Conservation (phyloP, 352 stramenopile species). For the Pythium brachiatum region DNA sequence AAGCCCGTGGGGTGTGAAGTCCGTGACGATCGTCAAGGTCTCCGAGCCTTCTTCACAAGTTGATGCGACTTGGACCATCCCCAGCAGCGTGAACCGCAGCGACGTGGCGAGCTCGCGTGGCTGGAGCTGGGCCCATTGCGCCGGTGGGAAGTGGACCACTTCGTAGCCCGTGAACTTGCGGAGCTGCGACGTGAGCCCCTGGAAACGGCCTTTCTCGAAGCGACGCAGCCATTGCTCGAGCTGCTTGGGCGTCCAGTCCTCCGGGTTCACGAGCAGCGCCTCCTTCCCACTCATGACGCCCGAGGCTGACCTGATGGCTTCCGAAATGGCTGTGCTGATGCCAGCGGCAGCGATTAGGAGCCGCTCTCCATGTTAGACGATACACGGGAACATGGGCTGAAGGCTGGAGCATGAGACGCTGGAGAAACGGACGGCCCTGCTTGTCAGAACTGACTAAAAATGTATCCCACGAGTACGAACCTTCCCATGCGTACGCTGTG, state of each 20-base stretch:
- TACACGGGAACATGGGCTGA: background rate
- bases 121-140: conserved; percentile 50
- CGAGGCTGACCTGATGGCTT: background rate
- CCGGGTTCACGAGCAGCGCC: conserved; percentile 63
- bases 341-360: background rate
- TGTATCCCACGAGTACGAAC: background rate
- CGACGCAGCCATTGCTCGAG: conserved; percentile 38
- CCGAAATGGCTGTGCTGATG: conserved; percentile 17
- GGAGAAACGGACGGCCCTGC: background rate
- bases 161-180: conserved; percentile 62
- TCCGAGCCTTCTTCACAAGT: conserved; percentile 35
- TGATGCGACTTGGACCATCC: conserved; percentile 73
- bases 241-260: conserved; percentile 77
- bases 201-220: conserved; percentile 74
- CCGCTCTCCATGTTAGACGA: background rate
- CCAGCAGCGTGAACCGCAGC: conserved; percentile 78
- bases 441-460: background rate
- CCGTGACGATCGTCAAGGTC: conserved; percentile 56
- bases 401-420: background rate
- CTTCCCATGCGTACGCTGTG: background rate
- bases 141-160: conserved; percentile 57
- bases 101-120: conserved; percentile 62
- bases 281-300: conserved; percentile 36
- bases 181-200: conserved; percentile 46
- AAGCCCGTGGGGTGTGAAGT: conserved; percentile 47